Conservation (phyloP, 176 grass and related monocot species). For the Pontederia paniculata region DNA sequence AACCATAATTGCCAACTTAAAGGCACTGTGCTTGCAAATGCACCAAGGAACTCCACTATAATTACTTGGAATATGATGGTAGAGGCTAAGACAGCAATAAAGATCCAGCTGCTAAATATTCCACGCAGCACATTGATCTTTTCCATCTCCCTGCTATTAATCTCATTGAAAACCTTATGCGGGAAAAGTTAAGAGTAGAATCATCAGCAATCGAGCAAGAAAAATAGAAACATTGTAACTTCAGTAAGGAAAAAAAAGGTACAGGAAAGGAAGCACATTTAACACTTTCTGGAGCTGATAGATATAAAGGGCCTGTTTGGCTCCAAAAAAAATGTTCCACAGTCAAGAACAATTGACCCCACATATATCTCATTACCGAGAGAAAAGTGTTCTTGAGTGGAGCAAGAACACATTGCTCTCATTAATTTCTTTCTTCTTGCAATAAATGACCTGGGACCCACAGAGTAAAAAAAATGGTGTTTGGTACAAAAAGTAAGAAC, state of each 20-base stretch:
- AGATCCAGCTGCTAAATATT: slow-evolving; percentile 64
- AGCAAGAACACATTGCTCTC: no score
- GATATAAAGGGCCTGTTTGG: no score
- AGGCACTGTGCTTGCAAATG: slow-evolving; percentile 71
- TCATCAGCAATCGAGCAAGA: background rate
- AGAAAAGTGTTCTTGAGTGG: no score
- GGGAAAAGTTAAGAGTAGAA: background rate
- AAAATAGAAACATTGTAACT: background rate
- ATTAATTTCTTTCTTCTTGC: no score
- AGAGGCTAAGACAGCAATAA: slow-evolving; percentile 37
- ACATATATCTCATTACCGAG: no score
- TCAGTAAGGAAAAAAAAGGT: background rate
- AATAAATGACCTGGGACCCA: no score
- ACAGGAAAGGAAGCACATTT: no score
- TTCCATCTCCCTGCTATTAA: slow-evolving; percentile 92
- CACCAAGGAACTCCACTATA: slow-evolving; percentile 83
- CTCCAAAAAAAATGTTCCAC: no score
- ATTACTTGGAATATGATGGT: slow-evolving; percentile 73
- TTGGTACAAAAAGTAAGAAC: no score
- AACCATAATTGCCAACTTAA: slow-evolving; percentile 68
- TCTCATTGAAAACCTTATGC: slow-evolving; percentile 84
- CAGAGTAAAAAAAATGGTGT: no score
- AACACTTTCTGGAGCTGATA: no score
- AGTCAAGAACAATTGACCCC: no score
- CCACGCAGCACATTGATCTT: slow-evolving; percentile 81